Evolutionary conservation across 2,329 filamentous ascomycete genomes (phyloP), one percentile per base, ranked within the genome.

Genomic region (Dactylellina sp.): DNA sequence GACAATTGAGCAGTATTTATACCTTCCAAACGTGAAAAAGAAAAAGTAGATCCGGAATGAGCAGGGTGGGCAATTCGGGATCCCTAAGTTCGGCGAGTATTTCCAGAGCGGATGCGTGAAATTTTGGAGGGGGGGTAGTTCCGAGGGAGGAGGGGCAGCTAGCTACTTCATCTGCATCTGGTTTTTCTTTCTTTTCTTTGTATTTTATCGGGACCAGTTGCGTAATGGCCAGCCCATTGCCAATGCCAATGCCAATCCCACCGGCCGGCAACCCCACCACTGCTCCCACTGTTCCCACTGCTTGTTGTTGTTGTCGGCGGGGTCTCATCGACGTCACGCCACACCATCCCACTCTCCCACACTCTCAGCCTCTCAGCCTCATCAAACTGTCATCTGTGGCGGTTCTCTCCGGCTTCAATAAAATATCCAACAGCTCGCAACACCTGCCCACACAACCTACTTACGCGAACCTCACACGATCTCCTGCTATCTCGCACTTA

Each of bases 71-170:
- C 39, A 7, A n/a, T 7, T 42, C 39, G 14, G 39, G 39, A 42
- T 42, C n/a, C n/a, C n/a, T n/a, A n/a, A n/a, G 11, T 14, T 42
- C 39, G 39, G 39, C 39, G 39, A 42, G 16, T 42, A 9, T 32
- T 32, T 14, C 9, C 4, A 9, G 28, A 24, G 6, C 5, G 9
- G 16, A 46, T 46, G 16, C 42, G 42, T 46, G 42, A 46, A 20
- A 46, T 46, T 20, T 9, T 6, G 11, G 16, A 24, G 5, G 18
- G 18, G 7, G 18, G 18, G 7, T 9, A 3, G 42, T 46, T 46
- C 42, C 42, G 42, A 46, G 16, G n/a, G n/a, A 18, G 42, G 50
- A 55, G 50, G 50, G 50, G 50, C 25, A 40, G 25, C 3, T n/a
- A n/a, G n/a, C n/a, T n/a, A n/a, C n/a, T n/a, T n/a, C n/a, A n/a